phyloP scores from a whole-genome alignment of 2,329 filamentous ascomycete genomes.

The Nemania bipapillata region DNA sequence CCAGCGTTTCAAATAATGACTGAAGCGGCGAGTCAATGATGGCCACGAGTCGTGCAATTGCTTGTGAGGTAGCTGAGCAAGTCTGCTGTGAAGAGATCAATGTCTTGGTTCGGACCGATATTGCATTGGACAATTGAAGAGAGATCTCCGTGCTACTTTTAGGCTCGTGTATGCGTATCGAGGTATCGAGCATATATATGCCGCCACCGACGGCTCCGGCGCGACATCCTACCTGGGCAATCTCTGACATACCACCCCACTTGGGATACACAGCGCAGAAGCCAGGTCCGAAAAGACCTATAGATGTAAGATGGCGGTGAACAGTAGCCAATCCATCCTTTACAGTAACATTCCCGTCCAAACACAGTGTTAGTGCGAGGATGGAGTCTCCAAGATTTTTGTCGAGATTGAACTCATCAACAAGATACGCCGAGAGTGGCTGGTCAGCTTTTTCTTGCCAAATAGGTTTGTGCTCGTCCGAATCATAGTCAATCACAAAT shows the following conservation, averaged over 20 bases:
- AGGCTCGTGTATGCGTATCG: constrained; percentile 59
- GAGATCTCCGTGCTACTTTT: constrained; percentile 51
- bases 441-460: constrained; percentile 69
- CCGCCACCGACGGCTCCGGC: constrained; percentile 90
- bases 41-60: constrained; percentile 70
- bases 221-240: constrained; percentile 90
- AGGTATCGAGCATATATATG: constrained; percentile 85
- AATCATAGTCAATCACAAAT: constrained; percentile 79
- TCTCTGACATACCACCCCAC: constrained; percentile 89
- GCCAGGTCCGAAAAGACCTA: constrained; percentile 86
- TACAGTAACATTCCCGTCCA: constrained; percentile 71
- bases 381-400: constrained; percentile 71
- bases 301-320: constrained; percentile 82
- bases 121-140: constrained; percentile 66
- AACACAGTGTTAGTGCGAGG: constrained; percentile 76
- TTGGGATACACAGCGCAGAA: constrained; percentile 92
- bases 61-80: constrained; percentile 44
- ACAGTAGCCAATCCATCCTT: constrained; percentile 76
- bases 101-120: constrained; percentile 65
- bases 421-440: constrained; percentile 69
- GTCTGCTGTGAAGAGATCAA: constrained; percentile 61
- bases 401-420: constrained; percentile 73
- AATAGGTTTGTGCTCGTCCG: constrained; percentile 61
- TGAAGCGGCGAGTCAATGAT: constrained; percentile 74
- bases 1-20: constrained; percentile 73